A percentile compares a stretch with the other conserved stretches of the same genome.
Conservation (phyloP, 306 rosid species). For the Cicer pinnatifidum region DNA sequence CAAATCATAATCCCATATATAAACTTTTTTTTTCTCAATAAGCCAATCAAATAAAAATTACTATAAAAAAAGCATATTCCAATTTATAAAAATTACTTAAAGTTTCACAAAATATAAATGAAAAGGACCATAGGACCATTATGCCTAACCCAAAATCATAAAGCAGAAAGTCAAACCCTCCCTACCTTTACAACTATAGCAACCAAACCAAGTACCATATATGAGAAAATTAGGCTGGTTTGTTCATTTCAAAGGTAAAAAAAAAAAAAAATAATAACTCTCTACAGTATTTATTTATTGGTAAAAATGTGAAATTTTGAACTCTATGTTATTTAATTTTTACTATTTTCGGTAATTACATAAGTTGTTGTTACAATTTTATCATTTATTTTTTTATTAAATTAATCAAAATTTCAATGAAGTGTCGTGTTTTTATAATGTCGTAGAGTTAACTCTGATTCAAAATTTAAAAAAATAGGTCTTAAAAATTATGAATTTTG, state of each 20-base stretch:
- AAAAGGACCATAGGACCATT: background rate
- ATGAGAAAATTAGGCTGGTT: background rate
- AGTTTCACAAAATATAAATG: background rate
- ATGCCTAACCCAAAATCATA: background rate
- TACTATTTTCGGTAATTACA: no score
- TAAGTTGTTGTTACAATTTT: no score
- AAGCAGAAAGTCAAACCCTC: background rate
- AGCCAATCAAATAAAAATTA: background rate
- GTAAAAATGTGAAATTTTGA: constrained; percentile 13
- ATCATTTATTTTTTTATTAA: no score
- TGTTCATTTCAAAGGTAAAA: background rate
- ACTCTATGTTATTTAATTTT: no score
- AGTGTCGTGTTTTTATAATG: no score
- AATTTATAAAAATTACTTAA: background rate
- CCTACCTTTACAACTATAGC: background rate
- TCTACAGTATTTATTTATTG: constrained; percentile 12
- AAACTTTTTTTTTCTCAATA: background rate
- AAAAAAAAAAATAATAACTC: background rate
- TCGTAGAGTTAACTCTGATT: no score
- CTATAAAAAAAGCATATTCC: background rate
- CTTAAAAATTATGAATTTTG: no score
- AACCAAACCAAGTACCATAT: constrained; percentile 2
- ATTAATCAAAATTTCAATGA: no score
- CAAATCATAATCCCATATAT: constrained; percentile 4
- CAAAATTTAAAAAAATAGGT: no score